Percentiles rank a stretch among this genome's conserved stretches.
Conservation (phyloP, 2,329 filamentous ascomycete genomes). For the Clarireedia paspali region DNA sequence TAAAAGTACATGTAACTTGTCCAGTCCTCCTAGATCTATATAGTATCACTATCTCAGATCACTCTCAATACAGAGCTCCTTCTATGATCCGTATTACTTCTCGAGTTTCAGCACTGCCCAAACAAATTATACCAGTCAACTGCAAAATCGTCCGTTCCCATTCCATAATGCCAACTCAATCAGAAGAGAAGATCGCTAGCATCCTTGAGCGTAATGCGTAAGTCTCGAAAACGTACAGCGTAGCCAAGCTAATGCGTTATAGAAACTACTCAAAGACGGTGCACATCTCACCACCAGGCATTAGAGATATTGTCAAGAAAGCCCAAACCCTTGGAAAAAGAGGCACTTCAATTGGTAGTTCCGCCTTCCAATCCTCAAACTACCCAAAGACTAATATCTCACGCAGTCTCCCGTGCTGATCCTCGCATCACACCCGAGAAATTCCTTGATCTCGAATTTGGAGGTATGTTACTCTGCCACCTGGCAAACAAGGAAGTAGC, state of each 20-base stretch:
- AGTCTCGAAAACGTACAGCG: too few relatives aligned
- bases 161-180: background rate
- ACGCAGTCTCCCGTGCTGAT: conserved; percentile 6
- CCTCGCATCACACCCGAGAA: conserved; percentile 11
- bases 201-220: background rate
- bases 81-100: too few relatives aligned
- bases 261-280: background rate
- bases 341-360: conserved; percentile 4
- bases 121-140: background rate
- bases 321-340: conserved; percentile 1
- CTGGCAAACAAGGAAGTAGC: background rate
- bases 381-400: background rate
- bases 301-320: background rate
- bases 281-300: background rate
- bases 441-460: conserved; percentile 11
- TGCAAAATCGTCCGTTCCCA: background rate
- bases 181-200: background rate
- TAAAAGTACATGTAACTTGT: too few relatives aligned
- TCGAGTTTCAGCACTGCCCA: background rate
- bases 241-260: background rate
- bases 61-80: too few relatives aligned
- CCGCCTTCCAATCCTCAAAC: background rate
- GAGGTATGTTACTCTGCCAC: background rate
- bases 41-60: background rate
- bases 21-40: too few relatives aligned